Evolutionary conservation across 257 asterid genomes (phyloP).

Genomic region (Lycium ferocissimum): DNA sequence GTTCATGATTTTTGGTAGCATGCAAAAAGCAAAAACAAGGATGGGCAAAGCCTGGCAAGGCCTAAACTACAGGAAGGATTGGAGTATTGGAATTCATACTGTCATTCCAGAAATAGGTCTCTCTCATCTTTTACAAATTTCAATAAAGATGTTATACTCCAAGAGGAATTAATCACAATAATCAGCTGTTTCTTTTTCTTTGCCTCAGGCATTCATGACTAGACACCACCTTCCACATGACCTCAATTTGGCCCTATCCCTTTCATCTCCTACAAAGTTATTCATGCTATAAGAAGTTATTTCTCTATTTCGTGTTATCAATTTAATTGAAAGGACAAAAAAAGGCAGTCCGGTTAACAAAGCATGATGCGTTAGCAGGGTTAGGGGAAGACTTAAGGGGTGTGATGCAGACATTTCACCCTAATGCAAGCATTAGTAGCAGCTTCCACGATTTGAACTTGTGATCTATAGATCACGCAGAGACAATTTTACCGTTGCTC

Average conservation of each 20-base stretch:
- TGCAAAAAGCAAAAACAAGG: not conserved
- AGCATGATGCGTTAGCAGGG: too few relatives aligned
- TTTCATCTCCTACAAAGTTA: not conserved
- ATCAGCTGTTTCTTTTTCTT: constrained; percentile 33
- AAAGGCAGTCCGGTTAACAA: not conserved
- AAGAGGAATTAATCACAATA: constrained; percentile 28
- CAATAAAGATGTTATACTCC: too few relatives aligned
- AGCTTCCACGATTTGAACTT: too few relatives aligned
- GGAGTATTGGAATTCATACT: constrained; percentile 32
- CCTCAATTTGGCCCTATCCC: not conserved
- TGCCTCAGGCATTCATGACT: constrained; percentile 36
- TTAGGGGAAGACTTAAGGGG: too few relatives aligned
- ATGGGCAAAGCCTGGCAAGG: constrained; percentile 31
- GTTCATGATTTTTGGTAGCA: not conserved
- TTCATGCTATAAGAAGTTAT: not conserved
- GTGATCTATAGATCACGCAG: too few relatives aligned
- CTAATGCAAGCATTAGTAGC: too few relatives aligned
- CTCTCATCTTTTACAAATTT: not conserved
- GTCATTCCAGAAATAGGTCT: constrained; percentile 37
- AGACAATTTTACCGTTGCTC: too few relatives aligned
- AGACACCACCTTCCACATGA: constrained; percentile 37
- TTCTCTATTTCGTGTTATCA: too few relatives aligned
- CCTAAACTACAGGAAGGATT: constrained; percentile 4
- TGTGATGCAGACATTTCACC: too few relatives aligned
- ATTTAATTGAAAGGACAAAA: not conserved